A percentile compares a stretch with the other conserved stretches of the same genome.
Evolutionary conservation across 345 rosid genomes (phyloP).

Genomic region (Aquilaria yunnanensis): DNA sequence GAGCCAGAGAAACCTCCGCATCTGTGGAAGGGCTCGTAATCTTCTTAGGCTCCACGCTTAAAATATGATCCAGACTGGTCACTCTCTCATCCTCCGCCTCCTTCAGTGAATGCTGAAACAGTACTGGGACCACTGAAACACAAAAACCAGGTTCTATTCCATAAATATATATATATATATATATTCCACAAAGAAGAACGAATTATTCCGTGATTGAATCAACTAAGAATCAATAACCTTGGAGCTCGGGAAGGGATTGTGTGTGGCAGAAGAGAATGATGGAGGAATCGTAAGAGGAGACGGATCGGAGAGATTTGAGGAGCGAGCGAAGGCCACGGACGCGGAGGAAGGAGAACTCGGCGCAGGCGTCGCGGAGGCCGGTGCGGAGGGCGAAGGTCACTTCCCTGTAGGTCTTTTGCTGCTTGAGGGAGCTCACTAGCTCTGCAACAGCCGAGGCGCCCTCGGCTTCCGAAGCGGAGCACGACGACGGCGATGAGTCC

Average conservation of each 20-base stretch:
- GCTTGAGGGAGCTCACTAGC: conserved; percentile 54
- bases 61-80: conserved; percentile 69
- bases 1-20: conserved; percentile 77
- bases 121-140: conserved; percentile 70
- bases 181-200: background rate
- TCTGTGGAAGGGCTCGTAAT: conserved; percentile 81
- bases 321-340: conserved; percentile 81
- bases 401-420: conserved; percentile 70
- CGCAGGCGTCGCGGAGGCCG: conserved; percentile 77
- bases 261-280: conserved; percentile 66
- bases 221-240: conserved; percentile 31
- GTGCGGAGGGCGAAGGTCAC: conserved; percentile 86
- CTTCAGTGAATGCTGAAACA: conserved; percentile 67
- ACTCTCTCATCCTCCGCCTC: conserved; percentile 63
- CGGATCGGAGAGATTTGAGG: conserved; percentile 74
- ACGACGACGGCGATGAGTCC: conserved; percentile 4
- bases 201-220: too few species aligned
- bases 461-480: conserved; percentile 9
- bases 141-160: background rate
- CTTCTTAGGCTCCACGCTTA: conserved; percentile 74
- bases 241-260: conserved; percentile 73
- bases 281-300: conserved; percentile 65
- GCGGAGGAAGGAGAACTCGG: conserved; percentile 94
- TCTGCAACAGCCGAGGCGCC: conserved; percentile 45
- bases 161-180: too few species aligned